Percentiles rank a stretch among this genome's conserved stretches.
phyloP scores from a whole-genome alignment of 306 rosid species.

The Begonia peltatifolia region DNA sequence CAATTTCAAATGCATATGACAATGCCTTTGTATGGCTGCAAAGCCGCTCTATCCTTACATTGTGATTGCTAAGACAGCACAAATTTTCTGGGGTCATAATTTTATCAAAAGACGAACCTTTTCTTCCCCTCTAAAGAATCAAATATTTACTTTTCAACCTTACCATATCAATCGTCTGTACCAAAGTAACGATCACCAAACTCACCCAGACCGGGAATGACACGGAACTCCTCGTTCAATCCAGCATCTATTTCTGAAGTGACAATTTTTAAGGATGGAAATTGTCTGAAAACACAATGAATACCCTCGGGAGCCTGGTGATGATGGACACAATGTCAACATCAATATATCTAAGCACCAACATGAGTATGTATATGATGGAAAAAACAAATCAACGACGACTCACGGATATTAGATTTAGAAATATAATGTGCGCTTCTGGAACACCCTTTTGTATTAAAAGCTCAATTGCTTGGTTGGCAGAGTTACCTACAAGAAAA shows the following conservation, averaged over 20 bases:
- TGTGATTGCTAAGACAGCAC: no score
- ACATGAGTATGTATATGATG: background rate
- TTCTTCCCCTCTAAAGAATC: no score
- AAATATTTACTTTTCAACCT: no score
- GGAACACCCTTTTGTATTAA: slow-evolving; percentile 95
- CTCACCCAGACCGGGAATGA: slow-evolving; percentile 93
- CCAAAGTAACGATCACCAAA: slow-evolving; percentile 43
- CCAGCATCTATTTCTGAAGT: slow-evolving; percentile 90
- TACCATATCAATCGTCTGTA: no score
- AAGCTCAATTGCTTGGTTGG: slow-evolving; percentile 90
- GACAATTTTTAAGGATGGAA: slow-evolving; percentile 80
- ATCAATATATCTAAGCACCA: slow-evolving; percentile 3
- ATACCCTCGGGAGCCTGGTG: slow-evolving; percentile 96
- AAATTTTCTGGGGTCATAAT: no score
- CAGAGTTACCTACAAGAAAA: slow-evolving; percentile 59
- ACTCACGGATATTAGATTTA: slow-evolving; percentile 93
- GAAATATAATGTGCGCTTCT: slow-evolving; percentile 81
- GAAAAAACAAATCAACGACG: slow-evolving; percentile 3
- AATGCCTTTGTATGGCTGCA: no score
- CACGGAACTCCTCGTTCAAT: slow-evolving; percentile 70
- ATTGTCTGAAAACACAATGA: slow-evolving; percentile 74
- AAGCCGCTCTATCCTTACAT: no score
- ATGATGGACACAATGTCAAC: slow-evolving; percentile 2
- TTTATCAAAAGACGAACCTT: no score
- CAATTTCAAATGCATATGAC: no score